Evolutionary conservation across 768 basidiomycete species (phyloP), one percentile per base, ranked within the genome.

Genomic region (Cystoderma amianthinum): DNA sequence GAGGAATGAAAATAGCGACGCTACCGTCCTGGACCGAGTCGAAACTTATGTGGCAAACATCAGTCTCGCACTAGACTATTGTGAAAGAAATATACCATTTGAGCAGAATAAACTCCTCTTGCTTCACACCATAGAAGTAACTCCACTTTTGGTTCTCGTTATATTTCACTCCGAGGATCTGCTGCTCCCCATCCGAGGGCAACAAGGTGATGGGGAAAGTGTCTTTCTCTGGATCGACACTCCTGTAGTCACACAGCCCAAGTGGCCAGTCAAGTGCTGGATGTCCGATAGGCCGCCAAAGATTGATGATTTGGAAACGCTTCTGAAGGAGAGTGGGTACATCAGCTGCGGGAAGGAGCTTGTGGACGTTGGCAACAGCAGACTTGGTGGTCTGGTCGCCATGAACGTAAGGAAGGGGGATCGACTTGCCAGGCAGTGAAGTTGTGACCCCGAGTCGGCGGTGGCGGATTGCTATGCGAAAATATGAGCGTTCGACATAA

Each of bases 261-360:
- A 72, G 58, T 1, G 71, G 71, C 47, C 49, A 59, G 46, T 71
- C 67, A 9, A 52, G 40, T 1, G 65, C 69, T 1, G 62, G 53
- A 42, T 67, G 48, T 4, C 45, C 39, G 35, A 73, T 69, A 2
- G 71, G 71, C 11, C 69, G 54, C 71, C 71, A 72, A 38, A 72
- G 54, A 44, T 72, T 72, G 47, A 74, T 62, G 22, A 74, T 67
- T 33, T 70, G 68, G 52, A 68, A 69, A 5, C 69, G 62, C n/a
- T 58, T 48, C 40, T 60, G 49, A 28, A 68, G 53, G 17, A 68
- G 58, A n/a, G 46, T 54, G 30, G 60, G 60, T 3, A 47, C 67
- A 11, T 68, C 64, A 3, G 50, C 50, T 3, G 54, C 47, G 15
- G 64, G 64, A 17, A 69, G 54, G 47, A 69, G 67, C 11, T 57